Percentiles rank a stretch among this genome's conserved stretches.
Conservation (phyloP, 305 asterid genomes). For the Solanum hybrid region DNA sequence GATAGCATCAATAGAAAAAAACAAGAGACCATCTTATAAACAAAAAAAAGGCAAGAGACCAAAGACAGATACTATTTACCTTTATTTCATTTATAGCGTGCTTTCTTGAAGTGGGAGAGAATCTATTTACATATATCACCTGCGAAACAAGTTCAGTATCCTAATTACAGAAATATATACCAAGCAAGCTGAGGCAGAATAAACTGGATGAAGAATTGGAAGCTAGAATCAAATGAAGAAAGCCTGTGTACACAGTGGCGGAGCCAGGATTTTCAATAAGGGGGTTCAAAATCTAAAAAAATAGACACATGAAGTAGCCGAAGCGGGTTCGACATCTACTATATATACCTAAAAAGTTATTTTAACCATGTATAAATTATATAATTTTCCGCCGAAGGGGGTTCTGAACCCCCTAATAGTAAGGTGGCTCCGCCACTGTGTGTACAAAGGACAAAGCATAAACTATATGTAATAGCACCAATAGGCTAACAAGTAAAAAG, state of each 20-base stretch:
- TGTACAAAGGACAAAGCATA: neutral
- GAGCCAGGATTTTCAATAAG: too few relatives aligned
- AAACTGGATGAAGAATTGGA: neutral
- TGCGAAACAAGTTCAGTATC: slow-evolving; percentile 12
- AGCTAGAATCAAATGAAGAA: neutral
- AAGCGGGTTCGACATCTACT: too few relatives aligned
- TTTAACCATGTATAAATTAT: too few relatives aligned
- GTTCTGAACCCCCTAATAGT: too few relatives aligned
- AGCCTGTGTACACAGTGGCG: neutral
- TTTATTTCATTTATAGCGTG: slow-evolving; percentile 89
- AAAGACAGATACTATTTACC: slow-evolving; percentile 47
- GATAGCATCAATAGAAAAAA: neutral
- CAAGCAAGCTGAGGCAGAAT: slow-evolving; percentile 3
- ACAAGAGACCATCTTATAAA: neutral
- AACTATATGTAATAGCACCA: neutral
- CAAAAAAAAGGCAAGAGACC: neutral
- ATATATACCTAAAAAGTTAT: too few relatives aligned
- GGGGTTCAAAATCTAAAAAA: too few relatives aligned
- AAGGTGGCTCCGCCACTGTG: neutral
- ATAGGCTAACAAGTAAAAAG: neutral
- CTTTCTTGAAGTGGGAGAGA: slow-evolving; percentile 82
- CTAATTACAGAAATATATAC: neutral
- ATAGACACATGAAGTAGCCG: too few relatives aligned
- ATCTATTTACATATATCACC: slow-evolving; percentile 95
- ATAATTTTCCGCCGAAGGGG: too few relatives aligned